Evolutionary conservation across 192 early-diverging fungal species (phyloP).

Genomic region (Entomortierella parvispora): DNA sequence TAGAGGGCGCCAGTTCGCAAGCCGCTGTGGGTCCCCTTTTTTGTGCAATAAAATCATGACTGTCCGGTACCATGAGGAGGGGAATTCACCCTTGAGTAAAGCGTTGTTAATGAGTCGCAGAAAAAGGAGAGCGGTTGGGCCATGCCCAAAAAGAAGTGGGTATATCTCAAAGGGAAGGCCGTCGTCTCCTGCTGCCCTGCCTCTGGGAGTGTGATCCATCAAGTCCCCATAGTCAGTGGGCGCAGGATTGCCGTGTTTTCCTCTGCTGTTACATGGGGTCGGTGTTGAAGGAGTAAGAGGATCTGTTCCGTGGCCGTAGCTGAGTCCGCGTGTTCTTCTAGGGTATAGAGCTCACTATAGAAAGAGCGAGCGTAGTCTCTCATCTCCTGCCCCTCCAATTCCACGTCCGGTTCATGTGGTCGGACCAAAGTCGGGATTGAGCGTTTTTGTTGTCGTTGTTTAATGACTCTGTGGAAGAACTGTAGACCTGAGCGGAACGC

Average conservation of each 20-base stretch:
- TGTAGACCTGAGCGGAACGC: slow-evolving; percentile 3
- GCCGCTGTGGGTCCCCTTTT: slow-evolving; percentile 24
- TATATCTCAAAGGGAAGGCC: slow-evolving; percentile 44
- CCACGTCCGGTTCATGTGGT: neutral
- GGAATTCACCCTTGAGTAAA: neutral
- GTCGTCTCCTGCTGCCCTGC: slow-evolving; percentile 16
- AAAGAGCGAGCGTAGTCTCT: neutral
- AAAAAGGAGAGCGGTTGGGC: neutral
- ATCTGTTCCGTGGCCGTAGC: neutral
- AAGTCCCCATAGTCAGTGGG: neutral
- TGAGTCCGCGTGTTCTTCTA: neutral
- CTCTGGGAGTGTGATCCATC: neutral
- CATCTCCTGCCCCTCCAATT: neutral
- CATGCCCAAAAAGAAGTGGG: neutral
- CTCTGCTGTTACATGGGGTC: neutral
- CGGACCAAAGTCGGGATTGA: neutral
- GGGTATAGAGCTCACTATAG: neutral
- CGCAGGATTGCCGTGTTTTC: neutral
- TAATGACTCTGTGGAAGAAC: slow-evolving; percentile 23
- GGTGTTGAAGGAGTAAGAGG: neutral
- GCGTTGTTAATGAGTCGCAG: slow-evolving; percentile 13
- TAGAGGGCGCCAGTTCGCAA: slow-evolving; percentile 27
- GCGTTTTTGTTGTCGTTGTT: slow-evolving; percentile 8
- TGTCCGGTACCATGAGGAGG: slow-evolving; percentile 12
- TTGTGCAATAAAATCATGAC: slow-evolving; percentile 33